Conservation (phyloP, 441 rosid species). For the Jatropha podagrica region DNA sequence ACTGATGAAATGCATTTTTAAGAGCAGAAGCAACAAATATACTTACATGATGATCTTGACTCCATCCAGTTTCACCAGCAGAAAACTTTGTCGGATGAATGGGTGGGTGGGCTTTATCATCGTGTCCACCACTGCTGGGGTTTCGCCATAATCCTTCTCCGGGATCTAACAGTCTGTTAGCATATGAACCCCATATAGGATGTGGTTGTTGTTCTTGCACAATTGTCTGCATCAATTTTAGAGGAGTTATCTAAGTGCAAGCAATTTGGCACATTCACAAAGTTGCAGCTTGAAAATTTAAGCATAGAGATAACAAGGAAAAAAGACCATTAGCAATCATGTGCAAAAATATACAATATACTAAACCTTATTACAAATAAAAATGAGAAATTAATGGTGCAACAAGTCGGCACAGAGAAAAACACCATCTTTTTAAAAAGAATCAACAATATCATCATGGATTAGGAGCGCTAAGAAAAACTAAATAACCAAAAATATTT, state of each 20-base stretch:
- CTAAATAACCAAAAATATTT: neutral
- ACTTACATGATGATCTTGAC: constrained; percentile 84
- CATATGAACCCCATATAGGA: constrained; percentile 91
- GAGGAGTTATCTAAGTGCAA: constrained; percentile 12
- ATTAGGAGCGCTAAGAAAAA: neutral
- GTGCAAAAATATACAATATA: neutral
- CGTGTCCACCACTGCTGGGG: constrained; percentile 93
- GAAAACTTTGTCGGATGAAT: constrained; percentile 97
- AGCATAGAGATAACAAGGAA: neutral
- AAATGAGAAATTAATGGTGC: neutral
- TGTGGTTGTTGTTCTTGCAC: constrained; percentile 85
- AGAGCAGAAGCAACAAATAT: constrained; percentile 8
- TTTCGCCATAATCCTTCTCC: constrained; percentile 86
- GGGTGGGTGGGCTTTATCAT: constrained; percentile 99
- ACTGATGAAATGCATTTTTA: neutral
- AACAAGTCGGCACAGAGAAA: neutral
- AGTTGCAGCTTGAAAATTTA: neutral
- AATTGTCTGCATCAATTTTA: constrained; percentile 51
- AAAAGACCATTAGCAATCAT: neutral
- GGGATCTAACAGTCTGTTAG: constrained; percentile 72
- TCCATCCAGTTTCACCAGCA: constrained; percentile 80
- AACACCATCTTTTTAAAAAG: neutral
- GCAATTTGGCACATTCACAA: neutral
- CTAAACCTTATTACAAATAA: neutral
- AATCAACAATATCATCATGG: neutral